Conservation (phyloP, 1,139 yeast genomes). For the Saccharomyces hybrid region DNA sequence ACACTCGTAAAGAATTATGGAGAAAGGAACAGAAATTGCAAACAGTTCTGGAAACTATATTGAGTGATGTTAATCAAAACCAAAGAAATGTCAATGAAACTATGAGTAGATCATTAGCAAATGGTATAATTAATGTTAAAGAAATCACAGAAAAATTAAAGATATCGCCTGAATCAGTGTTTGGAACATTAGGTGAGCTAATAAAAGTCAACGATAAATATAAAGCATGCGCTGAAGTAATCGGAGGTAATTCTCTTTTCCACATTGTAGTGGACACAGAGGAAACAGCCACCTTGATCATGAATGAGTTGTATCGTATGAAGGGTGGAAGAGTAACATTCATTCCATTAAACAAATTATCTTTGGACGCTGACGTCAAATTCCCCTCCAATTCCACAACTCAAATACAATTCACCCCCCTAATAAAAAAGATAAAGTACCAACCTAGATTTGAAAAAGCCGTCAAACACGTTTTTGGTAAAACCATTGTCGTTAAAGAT, state of each 20-base stretch:
- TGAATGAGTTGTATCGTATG: constrained; percentile 68
- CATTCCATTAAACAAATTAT: constrained; percentile 79
- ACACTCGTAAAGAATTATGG: constrained; percentile 69
- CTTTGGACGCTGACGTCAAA: constrained; percentile 45
- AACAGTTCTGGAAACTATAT: constrained; percentile 48
- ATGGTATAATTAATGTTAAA: constrained; percentile 63
- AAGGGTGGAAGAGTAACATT: constrained; percentile 83
- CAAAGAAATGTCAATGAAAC: constrained; percentile 59
- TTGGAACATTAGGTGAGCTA: constrained; percentile 80
- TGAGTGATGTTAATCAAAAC: constrained; percentile 49
- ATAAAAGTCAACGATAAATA: constrained; percentile 77
- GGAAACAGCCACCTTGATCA: constrained; percentile 68
- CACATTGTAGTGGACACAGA: constrained; percentile 88
- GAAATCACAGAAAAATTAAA: constrained; percentile 50
- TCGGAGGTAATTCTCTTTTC: constrained; percentile 81
- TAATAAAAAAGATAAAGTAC: constrained; percentile 62
- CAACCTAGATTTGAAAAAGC: constrained; percentile 53
- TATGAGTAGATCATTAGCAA: constrained; percentile 63
- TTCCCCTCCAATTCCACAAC: constrained; percentile 36
- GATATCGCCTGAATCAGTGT: constrained; percentile 48
- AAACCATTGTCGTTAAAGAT: constrained; percentile 67
- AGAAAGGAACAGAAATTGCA: constrained; percentile 64
- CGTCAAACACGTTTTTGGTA: constrained; percentile 72
- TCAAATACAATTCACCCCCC: constrained; percentile 50
- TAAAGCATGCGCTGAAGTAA: constrained; percentile 77